Percentiles rank a stretch among this genome's conserved stretches.
These are phyloP conservation scores for Septoria petroselini DNA, from an alignment of 2,329 filamentous ascomycete genomes.

Conservation along the genomic window DNA sequence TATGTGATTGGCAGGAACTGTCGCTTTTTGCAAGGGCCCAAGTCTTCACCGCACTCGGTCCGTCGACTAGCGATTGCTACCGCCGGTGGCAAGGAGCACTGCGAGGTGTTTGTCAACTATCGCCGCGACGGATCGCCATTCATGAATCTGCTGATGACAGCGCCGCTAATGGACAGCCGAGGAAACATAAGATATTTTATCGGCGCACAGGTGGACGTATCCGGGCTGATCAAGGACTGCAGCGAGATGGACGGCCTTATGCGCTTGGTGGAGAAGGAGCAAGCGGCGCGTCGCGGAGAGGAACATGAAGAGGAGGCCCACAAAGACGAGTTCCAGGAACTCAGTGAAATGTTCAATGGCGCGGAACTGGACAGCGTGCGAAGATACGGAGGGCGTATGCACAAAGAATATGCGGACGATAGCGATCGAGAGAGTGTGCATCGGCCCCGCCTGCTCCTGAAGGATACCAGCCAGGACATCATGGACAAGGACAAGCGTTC, in stretches of 20 bases:
- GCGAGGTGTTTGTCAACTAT: conserved; percentile 71
- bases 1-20: conserved; percentile 75
- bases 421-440: conserved; percentile 43
- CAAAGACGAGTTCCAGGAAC: conserved; percentile 63
- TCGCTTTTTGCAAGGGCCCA: conserved; percentile 72
- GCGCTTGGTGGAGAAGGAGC: conserved; percentile 33
- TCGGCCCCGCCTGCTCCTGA: conserved; percentile 49
- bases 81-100: conserved; percentile 63
- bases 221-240: conserved; percentile 64
- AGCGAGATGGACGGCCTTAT: conserved; percentile 62
- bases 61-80: conserved; percentile 61
- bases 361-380: conserved; percentile 64
- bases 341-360: conserved; percentile 68
- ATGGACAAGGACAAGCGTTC: conserved; percentile 24
- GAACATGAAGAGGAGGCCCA: conserved; percentile 38
- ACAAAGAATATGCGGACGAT: conserved; percentile 52
- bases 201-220: conserved; percentile 70
- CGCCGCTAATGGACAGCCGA: conserved; percentile 65
- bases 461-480: conserved; percentile 44
- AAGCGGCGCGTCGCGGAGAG: conserved; percentile 34
- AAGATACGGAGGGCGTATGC: conserved; percentile 62
- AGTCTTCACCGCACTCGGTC: conserved; percentile 63
- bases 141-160: conserved; percentile 73
- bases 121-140: conserved; percentile 73
- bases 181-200: conserved; percentile 67